phyloP scores from a whole-genome alignment of 768 basidiomycete genomes.

The Leccinum arenicola region DNA sequence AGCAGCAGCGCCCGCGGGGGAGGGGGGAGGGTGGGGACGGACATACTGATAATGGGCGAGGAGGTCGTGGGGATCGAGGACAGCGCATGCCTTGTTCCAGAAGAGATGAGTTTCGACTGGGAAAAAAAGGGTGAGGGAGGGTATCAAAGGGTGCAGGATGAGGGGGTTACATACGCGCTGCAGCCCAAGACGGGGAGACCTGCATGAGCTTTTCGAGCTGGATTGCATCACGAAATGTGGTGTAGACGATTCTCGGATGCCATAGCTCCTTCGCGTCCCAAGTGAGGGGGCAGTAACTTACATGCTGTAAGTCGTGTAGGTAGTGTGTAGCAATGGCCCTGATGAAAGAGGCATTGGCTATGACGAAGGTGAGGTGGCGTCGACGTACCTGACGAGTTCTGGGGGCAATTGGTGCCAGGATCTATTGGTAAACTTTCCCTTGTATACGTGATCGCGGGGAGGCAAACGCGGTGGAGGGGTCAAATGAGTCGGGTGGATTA shows the following conservation, averaged over 20 bases:
- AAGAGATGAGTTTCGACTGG: slow-evolving; percentile 71
- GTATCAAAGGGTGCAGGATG: neutral
- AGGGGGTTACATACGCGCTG: slow-evolving; percentile 48
- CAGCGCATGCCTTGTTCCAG: slow-evolving; percentile 61
- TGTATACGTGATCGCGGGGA: slow-evolving; percentile 40
- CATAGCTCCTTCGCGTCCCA: slow-evolving; percentile 53
- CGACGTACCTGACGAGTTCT: slow-evolving; percentile 57
- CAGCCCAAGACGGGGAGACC: slow-evolving; percentile 58
- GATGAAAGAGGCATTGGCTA: neutral
- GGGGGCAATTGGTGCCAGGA: slow-evolving; percentile 62
- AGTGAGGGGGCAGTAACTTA: slow-evolving; percentile 45
- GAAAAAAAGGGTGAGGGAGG: slow-evolving; percentile 8
- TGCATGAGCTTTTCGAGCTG: slow-evolving; percentile 62
- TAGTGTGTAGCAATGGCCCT: slow-evolving; percentile 45
- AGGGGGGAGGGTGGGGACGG: slow-evolving; percentile 34
- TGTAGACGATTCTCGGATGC: slow-evolving; percentile 61
- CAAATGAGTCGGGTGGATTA: slow-evolving; percentile 23
- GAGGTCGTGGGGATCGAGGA: slow-evolving; percentile 61
- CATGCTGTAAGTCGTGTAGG: slow-evolving; percentile 46
- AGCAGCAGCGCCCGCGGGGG: slow-evolving; percentile 28
- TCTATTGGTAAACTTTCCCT: slow-evolving; percentile 55
- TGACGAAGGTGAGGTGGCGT: slow-evolving; percentile 27
- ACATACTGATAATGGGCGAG: slow-evolving; percentile 49
- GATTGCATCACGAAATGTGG: slow-evolving; percentile 57
- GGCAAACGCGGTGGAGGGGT: slow-evolving; percentile 16